A percentile compares a stretch with the other conserved stretches of the same genome.
Evolutionary conservation across 441 rosid species (phyloP).

Genomic region (Hura crepitans): DNA sequence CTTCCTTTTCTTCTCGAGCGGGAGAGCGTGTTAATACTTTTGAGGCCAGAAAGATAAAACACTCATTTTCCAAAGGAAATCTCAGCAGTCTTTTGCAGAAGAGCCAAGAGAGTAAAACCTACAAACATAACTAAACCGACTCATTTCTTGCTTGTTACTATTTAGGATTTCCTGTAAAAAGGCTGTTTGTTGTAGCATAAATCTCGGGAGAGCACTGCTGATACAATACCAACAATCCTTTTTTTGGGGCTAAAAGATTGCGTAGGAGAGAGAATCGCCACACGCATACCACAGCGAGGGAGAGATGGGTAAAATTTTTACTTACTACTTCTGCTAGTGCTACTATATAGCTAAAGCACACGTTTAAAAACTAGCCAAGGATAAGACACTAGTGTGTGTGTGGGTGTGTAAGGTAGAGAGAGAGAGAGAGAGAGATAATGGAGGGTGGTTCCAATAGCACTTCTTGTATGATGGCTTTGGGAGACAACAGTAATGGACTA

Average conservation of each 20-base stretch:
- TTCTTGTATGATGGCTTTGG: conserved; percentile 41
- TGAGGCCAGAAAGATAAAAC: conserved; percentile 19
- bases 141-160: conserved; percentile 32
- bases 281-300: conserved; percentile 20
- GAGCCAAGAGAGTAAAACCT: conserved; percentile 45
- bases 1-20: neutral
- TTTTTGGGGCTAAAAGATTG: conserved; percentile 35
- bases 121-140: conserved; percentile 32
- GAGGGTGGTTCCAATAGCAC: conserved; percentile 33
- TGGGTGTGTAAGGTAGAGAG: conserved; percentile 43
- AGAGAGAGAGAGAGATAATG: conserved; percentile 25
- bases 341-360: neutral
- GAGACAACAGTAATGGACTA: conserved; percentile 32
- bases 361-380: conserved; percentile 1
- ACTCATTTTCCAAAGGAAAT: conserved; percentile 41
- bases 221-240: conserved; percentile 18
- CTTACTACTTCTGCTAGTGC: conserved; percentile 21
- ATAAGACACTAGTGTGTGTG: neutral
- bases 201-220: conserved; percentile 76
- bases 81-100: conserved; percentile 43
- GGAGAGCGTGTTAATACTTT: conserved; percentile 8
- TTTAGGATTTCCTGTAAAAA: conserved; percentile 62
- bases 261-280: conserved; percentile 31
- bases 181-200: conserved; percentile 71
- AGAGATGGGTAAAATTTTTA: conserved; percentile 49